A percentile compares a stretch with the other conserved stretches of the same genome.
Evolutionary conservation across 495 filamentous ascomycete species (phyloP).

Genomic region (Hyaloscypha hepaticicola): DNA sequence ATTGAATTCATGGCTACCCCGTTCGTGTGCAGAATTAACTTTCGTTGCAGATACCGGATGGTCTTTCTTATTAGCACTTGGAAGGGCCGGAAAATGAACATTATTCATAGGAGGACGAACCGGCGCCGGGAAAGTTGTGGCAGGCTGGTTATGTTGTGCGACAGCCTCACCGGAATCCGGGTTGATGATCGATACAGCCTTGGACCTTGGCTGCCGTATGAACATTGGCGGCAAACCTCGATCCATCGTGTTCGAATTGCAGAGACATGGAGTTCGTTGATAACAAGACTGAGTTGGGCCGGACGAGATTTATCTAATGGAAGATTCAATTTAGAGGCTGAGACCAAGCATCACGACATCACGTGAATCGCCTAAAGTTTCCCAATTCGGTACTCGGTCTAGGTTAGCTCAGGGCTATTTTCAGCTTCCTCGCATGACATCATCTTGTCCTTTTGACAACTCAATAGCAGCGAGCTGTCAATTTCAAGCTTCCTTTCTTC

Average conservation of each 20-base stretch:
- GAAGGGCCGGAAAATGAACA: not conserved
- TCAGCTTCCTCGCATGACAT: too few relatives aligned
- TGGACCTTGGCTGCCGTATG: not conserved
- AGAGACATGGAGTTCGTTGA: too few relatives aligned
- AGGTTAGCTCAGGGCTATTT: too few relatives aligned
- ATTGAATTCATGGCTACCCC: constrained; percentile 29
- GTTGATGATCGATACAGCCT: not conserved
- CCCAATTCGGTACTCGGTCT: too few relatives aligned
- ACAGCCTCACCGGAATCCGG: not conserved
- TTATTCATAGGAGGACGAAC: not conserved
- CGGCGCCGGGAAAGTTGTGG: not conserved
- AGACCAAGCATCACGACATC: too few relatives aligned
- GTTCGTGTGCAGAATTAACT: not conserved
- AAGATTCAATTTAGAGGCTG: too few relatives aligned
- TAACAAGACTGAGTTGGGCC: too few relatives aligned
- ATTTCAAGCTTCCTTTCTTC: too few relatives aligned
- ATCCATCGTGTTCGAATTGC: not conserved
- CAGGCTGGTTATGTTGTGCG: not conserved
- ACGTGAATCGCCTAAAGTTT: too few relatives aligned
- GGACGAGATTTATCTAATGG: too few relatives aligned
- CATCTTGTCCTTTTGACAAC: too few relatives aligned
- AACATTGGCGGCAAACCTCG: not conserved
- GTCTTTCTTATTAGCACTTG: not conserved
- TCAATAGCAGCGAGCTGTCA: too few relatives aligned
- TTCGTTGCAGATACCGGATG: not conserved